phyloP scores from a whole-genome alignment of 768 basidiomycete genomes.

The Termitomyces sp. region DNA sequence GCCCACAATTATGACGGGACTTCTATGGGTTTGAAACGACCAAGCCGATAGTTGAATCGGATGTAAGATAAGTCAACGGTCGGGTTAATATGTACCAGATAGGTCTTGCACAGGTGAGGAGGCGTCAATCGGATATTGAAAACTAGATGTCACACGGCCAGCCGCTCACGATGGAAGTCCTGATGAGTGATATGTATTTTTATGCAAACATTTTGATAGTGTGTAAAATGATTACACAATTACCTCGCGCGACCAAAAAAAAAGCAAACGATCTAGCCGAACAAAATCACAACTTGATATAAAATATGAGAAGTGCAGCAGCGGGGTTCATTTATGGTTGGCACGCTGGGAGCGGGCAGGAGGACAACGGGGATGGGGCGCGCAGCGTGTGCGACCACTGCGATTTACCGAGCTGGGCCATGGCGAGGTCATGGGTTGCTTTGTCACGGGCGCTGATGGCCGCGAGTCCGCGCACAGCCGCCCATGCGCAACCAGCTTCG shows the following conservation, averaged over 20 bases:
- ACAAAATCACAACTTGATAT: no score
- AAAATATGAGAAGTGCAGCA: no score
- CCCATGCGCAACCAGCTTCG: slow-evolving; percentile 11
- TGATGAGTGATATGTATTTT: no score
- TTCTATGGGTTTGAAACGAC: not conserved
- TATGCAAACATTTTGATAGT: no score
- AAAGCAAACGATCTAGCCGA: no score
- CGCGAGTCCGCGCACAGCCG: not conserved
- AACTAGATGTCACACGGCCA: not conserved
- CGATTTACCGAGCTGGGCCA: slow-evolving; percentile 12
- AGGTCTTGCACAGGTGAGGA: not conserved
- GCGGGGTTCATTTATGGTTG: slow-evolving; percentile 19
- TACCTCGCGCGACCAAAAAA: no score
- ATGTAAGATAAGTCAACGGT: not conserved
- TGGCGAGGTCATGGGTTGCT: slow-evolving; percentile 13
- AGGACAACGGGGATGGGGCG: slow-evolving; percentile 1
- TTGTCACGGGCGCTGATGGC: slow-evolving; percentile 8
- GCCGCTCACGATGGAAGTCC: not conserved
- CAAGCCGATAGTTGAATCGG: not conserved
- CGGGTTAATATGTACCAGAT: not conserved
- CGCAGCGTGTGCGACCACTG: not conserved
- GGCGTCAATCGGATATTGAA: not conserved
- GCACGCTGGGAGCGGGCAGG: not conserved
- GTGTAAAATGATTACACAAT: no score
- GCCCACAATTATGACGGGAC: not conserved